Evolutionary conservation across 352 stramenopile species (phyloP), one percentile per base, ranked within the genome.

Genomic region (Thraustochytrium striatum): DNA sequence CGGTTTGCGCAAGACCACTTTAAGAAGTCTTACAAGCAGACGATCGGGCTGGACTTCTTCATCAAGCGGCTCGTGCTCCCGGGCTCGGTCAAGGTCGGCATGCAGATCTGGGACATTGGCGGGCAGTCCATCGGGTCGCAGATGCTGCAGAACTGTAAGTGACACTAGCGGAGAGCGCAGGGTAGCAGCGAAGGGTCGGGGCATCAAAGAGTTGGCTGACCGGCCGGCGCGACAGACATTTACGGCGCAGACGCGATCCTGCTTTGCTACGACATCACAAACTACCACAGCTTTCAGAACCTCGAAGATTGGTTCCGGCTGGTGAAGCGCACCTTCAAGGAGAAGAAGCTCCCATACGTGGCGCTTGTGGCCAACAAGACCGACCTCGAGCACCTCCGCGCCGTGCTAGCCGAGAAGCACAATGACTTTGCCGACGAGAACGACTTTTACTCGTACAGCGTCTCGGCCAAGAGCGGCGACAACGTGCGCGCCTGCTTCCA

Each of bases 211-310:
- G n/a, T n/a, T n/a, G n/a, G n/a, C n/a, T n/a, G n/a, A n/a, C n/a
- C n/a, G n/a, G n/a, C n/a, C n/a, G n/a, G n/a, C n/a, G n/a, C 25
- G 16, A 25, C 25, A 55, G 47, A 97, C 84, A 97, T 97, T 78
- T 93, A 87, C 81, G 93, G 93, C n/a, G 91, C 93, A 0, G 88
- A 97, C 83, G 91, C 89, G 1, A 89, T 97, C 52, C 78, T 97
- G 50, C 82, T 97, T 33, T 92, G 94, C 61, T 97, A 97, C 82
- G 93, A 97, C 86, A 94, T 97, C 81, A 97, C 93, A 61, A 97
- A 96, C 85, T 95, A 95, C 78, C 91, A 97, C 81, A 96, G 90
- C 70, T 97, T 97, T 79, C 90, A 94, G 80, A 95, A 97, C 84
- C 86, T 97, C 19, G 93, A 97, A 72, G 92, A 97, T 81, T 97